phyloP scores from a whole-genome alignment of 192 early-diverging fungal species.

The Coemansia sp. region DNA sequence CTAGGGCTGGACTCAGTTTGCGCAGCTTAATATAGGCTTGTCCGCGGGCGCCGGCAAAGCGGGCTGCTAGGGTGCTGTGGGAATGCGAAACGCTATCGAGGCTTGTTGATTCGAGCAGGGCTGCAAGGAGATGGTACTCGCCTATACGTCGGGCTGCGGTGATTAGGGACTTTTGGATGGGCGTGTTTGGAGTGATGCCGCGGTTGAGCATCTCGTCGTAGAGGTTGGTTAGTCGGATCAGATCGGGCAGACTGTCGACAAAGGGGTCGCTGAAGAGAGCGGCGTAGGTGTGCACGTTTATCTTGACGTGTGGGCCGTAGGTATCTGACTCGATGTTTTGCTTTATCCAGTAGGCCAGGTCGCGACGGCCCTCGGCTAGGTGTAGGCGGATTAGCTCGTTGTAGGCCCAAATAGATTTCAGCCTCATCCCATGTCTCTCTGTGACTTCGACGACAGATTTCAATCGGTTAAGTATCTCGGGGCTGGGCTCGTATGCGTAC shows the following conservation, averaged over 20 bases:
- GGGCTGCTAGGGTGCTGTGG: conserved; percentile 18
- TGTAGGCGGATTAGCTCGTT: conserved; percentile 45
- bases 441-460: conserved; percentile 13
- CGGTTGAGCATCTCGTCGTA: conserved; percentile 45
- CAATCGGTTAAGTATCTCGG: conserved; percentile 13
- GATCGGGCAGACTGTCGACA: conserved; percentile 8
- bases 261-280: conserved; percentile 37
- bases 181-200: conserved; percentile 22
- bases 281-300: conserved; percentile 36
- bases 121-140: conserved; percentile 21
- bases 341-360: conserved; percentile 28
- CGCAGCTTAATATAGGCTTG: conserved; percentile 28
- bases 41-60: conserved; percentile 19
- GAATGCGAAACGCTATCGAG: background rate
- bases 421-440: conserved; percentile 1
- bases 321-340: conserved; percentile 19
- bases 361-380: conserved; percentile 17
- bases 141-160: conserved; percentile 9
- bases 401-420: conserved; percentile 14
- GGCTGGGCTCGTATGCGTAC: conserved; percentile 27
- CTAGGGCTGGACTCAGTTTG: conserved; percentile 5
- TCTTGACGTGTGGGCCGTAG: conserved; percentile 12
- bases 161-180: conserved; percentile 33
- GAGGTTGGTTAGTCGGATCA: conserved; percentile 17
- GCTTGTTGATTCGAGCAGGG: conserved; percentile 14